Conservation (phyloP, 1,284 basidiomycete species). For the Pseudozyma tsukubaensis region DNA sequence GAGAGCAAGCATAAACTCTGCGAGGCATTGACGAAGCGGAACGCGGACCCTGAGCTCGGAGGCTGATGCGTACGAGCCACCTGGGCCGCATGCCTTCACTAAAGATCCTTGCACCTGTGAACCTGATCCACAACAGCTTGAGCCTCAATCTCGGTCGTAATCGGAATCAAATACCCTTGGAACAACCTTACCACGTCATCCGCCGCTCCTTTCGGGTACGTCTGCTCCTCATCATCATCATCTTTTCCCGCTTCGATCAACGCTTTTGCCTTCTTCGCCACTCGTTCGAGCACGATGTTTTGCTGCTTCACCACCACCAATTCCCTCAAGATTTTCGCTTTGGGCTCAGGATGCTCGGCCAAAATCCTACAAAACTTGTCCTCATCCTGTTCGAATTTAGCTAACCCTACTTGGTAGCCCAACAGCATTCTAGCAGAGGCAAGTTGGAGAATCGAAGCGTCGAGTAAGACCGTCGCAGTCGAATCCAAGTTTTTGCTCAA, state of each 20-base stretch:
- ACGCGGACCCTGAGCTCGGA: too few relatives aligned
- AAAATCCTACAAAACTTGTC: constrained; percentile 10
- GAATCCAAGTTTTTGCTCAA: constrained; percentile 1
- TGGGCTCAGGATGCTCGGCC: not conserved
- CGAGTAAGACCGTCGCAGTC: not conserved
- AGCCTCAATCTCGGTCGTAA: constrained; percentile 26
- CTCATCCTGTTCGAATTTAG: constrained; percentile 15
- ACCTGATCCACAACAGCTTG: constrained; percentile 4
- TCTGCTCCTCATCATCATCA: not conserved
- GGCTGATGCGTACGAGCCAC: too few relatives aligned
- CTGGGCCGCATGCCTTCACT: not conserved
- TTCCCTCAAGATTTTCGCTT: not conserved
- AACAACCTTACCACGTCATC: constrained; percentile 21
- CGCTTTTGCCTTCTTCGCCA: constrained; percentile 14
- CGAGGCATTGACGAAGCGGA: not conserved
- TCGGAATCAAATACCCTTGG: constrained; percentile 39
- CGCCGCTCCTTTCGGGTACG: not conserved
- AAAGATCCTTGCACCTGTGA: constrained; percentile 1
- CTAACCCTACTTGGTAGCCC: constrained; percentile 15
- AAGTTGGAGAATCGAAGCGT: constrained; percentile 9
- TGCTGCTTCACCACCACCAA: constrained; percentile 17
- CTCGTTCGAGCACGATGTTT: constrained; percentile 9
- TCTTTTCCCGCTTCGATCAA: not conserved
- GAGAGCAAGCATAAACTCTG: too few relatives aligned
- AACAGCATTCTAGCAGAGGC: constrained; percentile 11